Evolutionary conservation across 768 basidiomycete species (phyloP), one percentile per base, ranked within the genome.

Genomic region (Podaxis mareebaensis): DNA sequence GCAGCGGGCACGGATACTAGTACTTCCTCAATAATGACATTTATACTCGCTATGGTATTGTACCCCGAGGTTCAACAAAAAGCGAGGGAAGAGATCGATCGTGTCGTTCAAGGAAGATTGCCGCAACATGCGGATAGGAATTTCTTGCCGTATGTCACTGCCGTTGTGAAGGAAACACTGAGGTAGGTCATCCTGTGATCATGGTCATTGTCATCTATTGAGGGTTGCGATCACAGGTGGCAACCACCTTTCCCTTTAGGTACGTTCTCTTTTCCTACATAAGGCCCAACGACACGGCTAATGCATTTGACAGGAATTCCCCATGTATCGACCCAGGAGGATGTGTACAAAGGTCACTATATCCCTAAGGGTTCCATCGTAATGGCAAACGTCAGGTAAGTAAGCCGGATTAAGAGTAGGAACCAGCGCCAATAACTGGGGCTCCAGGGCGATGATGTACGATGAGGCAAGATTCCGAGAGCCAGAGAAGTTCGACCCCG

Each of bases 401-500:
- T 2, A 10, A 10, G 11, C 28, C 8, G 28, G 5, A 30, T 30
- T 30, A 11, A 36, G 3, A 28, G 24, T 46, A 3, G n/a, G 33
- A 33, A 33, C 8, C 8, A 12, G 2, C 5, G 13, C 20, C 24
- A 38, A 52, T 38, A 40, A 8, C 38, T 26, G 20, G 33, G n/a
- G 11, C 15, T 46, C 44, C 17, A 68, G 67, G 66, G 61, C 67
- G 3, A 67, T 71, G 54, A 60, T 66, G 13, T 63, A 68, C 24
- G 61, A 71, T 46, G 58, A 60, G 28, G 46, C 52, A 4, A 24
- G 56, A 13, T 71, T 66, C 38, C 67, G 64, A 7, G 66, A 71
- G 1, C 70, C 70, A 17, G 60, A 51, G 24, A 52, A 53, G 20
- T 67, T 71, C 63, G 67, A 66, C 13, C 68, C 70, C n/a, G 68